Percentiles rank a stretch among this genome's conserved stretches.
These are phyloP conservation scores for Trichoderma afroharzianum DNA, from an alignment of 2,329 filamentous ascomycete genomes.

Conservation along the genomic window DNA sequence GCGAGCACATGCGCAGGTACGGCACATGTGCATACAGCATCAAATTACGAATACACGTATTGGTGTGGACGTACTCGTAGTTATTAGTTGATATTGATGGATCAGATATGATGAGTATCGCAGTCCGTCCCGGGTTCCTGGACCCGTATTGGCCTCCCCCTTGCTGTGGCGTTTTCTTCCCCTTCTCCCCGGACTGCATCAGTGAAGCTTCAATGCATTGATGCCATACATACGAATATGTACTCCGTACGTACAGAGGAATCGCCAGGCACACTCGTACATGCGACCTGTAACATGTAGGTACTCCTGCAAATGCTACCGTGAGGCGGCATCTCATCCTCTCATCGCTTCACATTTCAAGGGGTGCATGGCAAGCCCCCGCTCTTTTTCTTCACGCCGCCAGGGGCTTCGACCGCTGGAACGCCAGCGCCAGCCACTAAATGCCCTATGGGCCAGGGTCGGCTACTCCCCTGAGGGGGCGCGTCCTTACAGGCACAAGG, in stretches of 20 bases:
- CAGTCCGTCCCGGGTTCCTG: background rate
- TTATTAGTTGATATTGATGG: background rate
- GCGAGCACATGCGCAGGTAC: background rate
- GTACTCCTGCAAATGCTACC: background rate
- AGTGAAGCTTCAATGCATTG: background rate
- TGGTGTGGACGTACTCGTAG: background rate
- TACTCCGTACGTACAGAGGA: background rate
- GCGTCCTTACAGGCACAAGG: background rate
- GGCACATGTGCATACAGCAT: background rate
- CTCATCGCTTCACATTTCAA: background rate
- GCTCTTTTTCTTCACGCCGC: background rate
- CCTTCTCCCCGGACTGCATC: background rate
- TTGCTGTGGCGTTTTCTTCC: background rate
- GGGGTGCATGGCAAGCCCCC: background rate
- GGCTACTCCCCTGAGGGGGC: background rate
- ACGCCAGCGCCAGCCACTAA: background rate
- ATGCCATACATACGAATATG: background rate
- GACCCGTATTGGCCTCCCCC: background rate
- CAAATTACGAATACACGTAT: background rate
- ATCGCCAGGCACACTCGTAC: background rate
- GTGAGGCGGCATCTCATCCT: background rate
- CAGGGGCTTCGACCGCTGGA: conserved; percentile 12
- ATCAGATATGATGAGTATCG: background rate
- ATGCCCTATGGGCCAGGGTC: background rate
- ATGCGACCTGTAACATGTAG: background rate